phyloP scores from a whole-genome alignment of 2,329 filamentous ascomycete species.

The Fusarium verrucosum region DNA sequence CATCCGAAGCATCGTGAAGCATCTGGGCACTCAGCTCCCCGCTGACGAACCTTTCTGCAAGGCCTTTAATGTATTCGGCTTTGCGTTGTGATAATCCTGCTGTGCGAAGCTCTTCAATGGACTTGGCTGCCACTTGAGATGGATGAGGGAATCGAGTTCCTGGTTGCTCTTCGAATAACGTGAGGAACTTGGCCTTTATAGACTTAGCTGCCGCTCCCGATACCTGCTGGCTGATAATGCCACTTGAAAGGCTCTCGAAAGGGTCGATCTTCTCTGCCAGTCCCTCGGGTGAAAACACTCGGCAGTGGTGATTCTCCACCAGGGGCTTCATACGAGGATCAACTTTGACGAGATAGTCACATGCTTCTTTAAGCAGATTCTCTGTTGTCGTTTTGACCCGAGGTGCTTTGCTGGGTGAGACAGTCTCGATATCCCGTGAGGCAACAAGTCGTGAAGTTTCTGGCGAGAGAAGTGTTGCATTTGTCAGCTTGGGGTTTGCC shows the following conservation, averaged over 20 bases:
- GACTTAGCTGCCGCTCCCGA: constrained; percentile 89
- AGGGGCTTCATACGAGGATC: constrained; percentile 77
- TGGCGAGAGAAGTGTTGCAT: constrained; percentile 76
- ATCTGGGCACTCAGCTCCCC: constrained; percentile 81
- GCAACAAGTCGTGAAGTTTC: constrained; percentile 71
- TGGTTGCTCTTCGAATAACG: constrained; percentile 66
- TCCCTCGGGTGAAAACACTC: constrained; percentile 81
- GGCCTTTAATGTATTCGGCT: constrained; percentile 90
- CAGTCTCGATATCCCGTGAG: constrained; percentile 56
- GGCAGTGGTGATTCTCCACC: constrained; percentile 79
- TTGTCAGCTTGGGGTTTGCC: constrained; percentile 71
- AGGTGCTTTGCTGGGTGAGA: constrained; percentile 57
- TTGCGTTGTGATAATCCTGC: constrained; percentile 94
- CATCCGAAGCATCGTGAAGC: constrained; percentile 82
- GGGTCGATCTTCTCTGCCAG: constrained; percentile 88
- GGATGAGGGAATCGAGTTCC: constrained; percentile 75
- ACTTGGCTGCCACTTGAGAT: constrained; percentile 70
- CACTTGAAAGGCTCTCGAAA: constrained; percentile 82
- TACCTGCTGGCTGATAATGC: constrained; percentile 96
- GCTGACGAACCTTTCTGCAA: constrained; percentile 80
- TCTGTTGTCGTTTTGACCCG: constrained; percentile 65
- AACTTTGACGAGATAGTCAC: constrained; percentile 75
- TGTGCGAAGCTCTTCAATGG: constrained; percentile 75
- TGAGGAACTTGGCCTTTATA: constrained; percentile 87
- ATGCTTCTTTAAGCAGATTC: constrained; percentile 78